Evolutionary conservation across 208 protist genomes (phyloP).

Genomic region (Acanthamoeba lenticulata): DNA sequence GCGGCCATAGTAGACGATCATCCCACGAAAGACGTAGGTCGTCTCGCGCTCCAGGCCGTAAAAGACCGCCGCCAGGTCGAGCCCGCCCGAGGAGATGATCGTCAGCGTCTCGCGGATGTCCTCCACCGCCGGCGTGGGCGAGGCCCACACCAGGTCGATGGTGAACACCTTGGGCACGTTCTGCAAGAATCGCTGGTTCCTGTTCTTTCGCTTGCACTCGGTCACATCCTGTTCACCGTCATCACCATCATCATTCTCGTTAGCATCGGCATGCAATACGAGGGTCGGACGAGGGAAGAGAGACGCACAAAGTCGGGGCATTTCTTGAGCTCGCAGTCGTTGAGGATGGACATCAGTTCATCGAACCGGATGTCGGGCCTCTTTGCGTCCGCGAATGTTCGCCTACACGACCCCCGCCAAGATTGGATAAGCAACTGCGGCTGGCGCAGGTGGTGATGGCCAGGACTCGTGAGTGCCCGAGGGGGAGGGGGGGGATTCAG

Average conservation of each 20-base stretch:
- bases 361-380: conserved; percentile 15
- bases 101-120: background rate
- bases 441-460: background rate
- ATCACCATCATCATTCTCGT: too few relatives aligned
- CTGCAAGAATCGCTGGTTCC: conserved; percentile 62
- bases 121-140: conserved; percentile 42
- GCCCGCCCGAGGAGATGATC: background rate
- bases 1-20: conserved; percentile 48
- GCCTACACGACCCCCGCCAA: background rate
- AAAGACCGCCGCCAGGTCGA: conserved; percentile 55
- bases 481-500: background rate
- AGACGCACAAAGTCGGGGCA: conserved; percentile 28
- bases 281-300: background rate
- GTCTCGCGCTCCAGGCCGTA: conserved; percentile 39
- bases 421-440: background rate
- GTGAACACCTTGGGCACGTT: conserved; percentile 56
- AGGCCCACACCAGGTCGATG: conserved; percentile 45
- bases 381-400: background rate
- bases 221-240: background rate
- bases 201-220: conserved; percentile 8
- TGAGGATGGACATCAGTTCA: conserved; percentile 35
- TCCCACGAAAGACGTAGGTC: conserved; percentile 1
- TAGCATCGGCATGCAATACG: too few relatives aligned
- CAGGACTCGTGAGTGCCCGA: background rate
- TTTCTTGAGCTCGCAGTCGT: conserved; percentile 62